These are phyloP conservation scores for Amorphotheca resinae DNA, from an alignment of 495 filamentous ascomycete genomes.

Conservation along the genomic window DNA sequence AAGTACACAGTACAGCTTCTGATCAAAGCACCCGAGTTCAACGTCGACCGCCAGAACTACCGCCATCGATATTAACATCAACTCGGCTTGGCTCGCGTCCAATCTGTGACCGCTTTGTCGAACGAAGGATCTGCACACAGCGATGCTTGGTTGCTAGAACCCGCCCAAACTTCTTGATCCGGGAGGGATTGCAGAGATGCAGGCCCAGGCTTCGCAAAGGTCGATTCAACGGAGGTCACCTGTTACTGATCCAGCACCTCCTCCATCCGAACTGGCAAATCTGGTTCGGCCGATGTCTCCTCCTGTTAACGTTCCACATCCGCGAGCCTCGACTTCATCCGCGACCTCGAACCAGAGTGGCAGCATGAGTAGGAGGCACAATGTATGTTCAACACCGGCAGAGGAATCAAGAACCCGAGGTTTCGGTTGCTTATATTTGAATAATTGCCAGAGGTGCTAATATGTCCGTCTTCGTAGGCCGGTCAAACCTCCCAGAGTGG, in stretches of 20 bases:
- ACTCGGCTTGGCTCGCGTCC: too few relatives aligned
- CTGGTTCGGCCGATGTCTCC: conserved; percentile 39
- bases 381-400: conserved; percentile 28
- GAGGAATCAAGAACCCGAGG: not conserved
- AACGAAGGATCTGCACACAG: not conserved
- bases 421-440: not conserved
- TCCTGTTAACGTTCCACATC: conserved; percentile 23
- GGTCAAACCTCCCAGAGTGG: conserved; percentile 23
- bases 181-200: conserved; percentile 10
- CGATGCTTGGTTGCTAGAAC: conserved; percentile 11
- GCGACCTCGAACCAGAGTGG: conserved; percentile 28
- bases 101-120: too few relatives aligned
- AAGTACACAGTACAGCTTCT: too few relatives aligned
- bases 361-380: conserved; percentile 30
- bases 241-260: conserved; percentile 31
- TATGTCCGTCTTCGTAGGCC: conserved; percentile 1
- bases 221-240: conserved; percentile 31
- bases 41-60: too few relatives aligned
- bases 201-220: conserved; percentile 15
- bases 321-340: conserved; percentile 33
- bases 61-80: too few relatives aligned
- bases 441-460: conserved; percentile 8
- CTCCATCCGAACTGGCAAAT: conserved; percentile 36
- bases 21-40: too few relatives aligned
- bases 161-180: not conserved